Evolutionary conservation across 2,329 filamentous ascomycete species (phyloP), one percentile per base, ranked within the genome.

Genomic region (Huntiella omanensis): DNA sequence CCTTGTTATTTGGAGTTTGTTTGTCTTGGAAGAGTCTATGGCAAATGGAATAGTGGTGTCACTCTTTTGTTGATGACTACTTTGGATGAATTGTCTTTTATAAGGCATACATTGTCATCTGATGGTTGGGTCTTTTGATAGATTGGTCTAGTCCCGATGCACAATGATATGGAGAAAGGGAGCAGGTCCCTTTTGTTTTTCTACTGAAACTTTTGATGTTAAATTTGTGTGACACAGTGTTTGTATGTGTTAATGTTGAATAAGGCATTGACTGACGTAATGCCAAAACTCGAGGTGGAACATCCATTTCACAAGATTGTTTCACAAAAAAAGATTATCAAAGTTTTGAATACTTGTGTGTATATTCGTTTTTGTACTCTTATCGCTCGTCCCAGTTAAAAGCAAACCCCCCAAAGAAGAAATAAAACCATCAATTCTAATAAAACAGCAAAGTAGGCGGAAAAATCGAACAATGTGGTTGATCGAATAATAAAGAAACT

Each of bases 391-490:
- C 22, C 22, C 22, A 28, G 22, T 28, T 28, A 28, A 28, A 28
- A 28, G 22, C 2, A 28, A 28, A 28, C 2, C 22, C 22, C 22
- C 22, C 4, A 19, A 19, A 19, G 17, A 19, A 34, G 22, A 40
- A 17, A 35, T 19, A 38, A 12, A 40, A 13, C 33, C 17, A 48
- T 38, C 46, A 45, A 37, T 45, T 45, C 43, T 45, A 45, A 28
- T 28, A 28, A 7, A 28, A 28, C 4, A 28, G 22, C 22, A 28
- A 28, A 28, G 22, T 28, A 28, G 22, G 22, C 22, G 22, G 22
- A 8, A 28, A 28, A 28, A 28, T 28, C 22, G 22, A 28, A 28
- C 39, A 28, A 22, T 22, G 13, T 28, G 11, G 39, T 37, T 40
- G 39, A 28, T 28, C 22, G 35, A 45, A 33, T 37, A 44, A 44